phyloP scores from a whole-genome alignment of 495 filamentous ascomycete genomes.

The Arthonia radiata region DNA sequence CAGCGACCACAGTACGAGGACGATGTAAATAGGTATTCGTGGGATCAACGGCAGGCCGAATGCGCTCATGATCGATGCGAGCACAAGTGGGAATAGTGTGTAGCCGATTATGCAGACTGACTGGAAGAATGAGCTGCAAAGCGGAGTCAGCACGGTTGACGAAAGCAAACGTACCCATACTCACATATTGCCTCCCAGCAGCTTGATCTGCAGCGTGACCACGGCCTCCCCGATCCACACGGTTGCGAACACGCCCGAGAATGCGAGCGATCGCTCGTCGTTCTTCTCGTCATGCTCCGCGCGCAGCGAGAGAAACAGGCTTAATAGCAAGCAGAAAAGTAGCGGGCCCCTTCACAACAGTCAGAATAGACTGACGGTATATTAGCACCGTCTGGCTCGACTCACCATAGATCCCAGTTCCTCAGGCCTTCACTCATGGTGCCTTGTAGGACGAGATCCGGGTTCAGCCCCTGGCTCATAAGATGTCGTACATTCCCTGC shows the following conservation, averaged over 20 bases:
- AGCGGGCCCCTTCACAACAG: slow-evolving; percentile 44
- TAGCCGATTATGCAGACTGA: slow-evolving; percentile 95
- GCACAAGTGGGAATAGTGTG: slow-evolving; percentile 92
- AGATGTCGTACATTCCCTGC: slow-evolving; percentile 32
- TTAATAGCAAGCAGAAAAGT: slow-evolving; percentile 72
- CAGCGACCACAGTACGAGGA: slow-evolving; percentile 73
- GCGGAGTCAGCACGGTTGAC: slow-evolving; percentile 1
- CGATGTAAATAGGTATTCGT: slow-evolving; percentile 69
- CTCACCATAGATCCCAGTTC: slow-evolving; percentile 89
- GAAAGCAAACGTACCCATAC: slow-evolving; percentile 13
- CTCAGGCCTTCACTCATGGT: slow-evolving; percentile 69
- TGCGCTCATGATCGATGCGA: slow-evolving; percentile 74
- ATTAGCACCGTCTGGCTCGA: too few relatives aligned
- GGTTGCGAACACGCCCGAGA: slow-evolving; percentile 84
- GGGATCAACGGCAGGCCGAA: slow-evolving; percentile 48
- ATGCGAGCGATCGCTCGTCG: slow-evolving; percentile 65
- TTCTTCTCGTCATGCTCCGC: slow-evolving; percentile 50
- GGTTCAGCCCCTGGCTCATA: slow-evolving; percentile 46
- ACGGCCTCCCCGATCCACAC: slow-evolving; percentile 95
- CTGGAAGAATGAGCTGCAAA: slow-evolving; percentile 74
- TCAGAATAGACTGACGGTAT: too few relatives aligned
- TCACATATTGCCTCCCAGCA: slow-evolving; percentile 93
- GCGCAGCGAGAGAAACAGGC: slow-evolving; percentile 57
- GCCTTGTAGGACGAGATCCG: slow-evolving; percentile 43
- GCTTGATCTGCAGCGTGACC: slow-evolving; percentile 94